Conservation (phyloP, 768 basidiomycete species). For the button mushroom (Agaricus bisporus) region DNA sequence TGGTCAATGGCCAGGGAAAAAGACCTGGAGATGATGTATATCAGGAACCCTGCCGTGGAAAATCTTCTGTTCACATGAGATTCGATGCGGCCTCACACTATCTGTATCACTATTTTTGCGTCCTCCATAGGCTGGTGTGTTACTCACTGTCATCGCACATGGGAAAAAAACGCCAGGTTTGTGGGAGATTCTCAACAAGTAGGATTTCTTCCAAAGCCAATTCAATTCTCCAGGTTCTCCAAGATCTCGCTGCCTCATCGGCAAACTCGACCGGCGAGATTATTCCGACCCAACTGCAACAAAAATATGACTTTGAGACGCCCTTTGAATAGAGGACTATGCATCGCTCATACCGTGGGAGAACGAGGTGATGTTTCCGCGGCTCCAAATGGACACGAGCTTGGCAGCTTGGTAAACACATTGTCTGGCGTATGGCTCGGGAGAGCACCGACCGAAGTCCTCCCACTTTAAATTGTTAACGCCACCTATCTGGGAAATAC, state of each 20-base stretch:
- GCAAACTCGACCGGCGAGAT: constrained; percentile 1
- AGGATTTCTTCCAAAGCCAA: background rate
- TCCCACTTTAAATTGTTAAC: background rate
- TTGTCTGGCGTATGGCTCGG: too few species aligned
- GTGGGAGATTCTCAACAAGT: constrained; percentile 5
- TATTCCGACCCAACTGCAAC: background rate
- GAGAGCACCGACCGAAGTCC: background rate
- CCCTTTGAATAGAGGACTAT: too few species aligned
- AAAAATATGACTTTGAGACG: background rate
- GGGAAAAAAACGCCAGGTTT: constrained; percentile 1
- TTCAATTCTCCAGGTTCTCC: background rate
- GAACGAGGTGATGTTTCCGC: too few species aligned
- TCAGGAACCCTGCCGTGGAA: constrained; percentile 6
- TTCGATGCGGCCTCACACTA: background rate
- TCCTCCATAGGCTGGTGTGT: constrained; percentile 1
- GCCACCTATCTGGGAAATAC: background rate
- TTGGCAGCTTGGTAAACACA: background rate
- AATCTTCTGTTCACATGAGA: too few species aligned
- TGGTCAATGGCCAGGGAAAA: background rate
- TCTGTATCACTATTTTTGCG: constrained; percentile 4
- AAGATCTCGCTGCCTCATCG: constrained; percentile 3
- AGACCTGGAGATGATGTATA: background rate
- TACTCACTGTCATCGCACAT: background rate
- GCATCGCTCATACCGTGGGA: too few species aligned
- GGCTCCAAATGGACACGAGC: background rate